Base-by-base conservation (phyloP, 1,284 basidiomycete genomes). In the Cutaneotrichosporon curvatum region DNA sequence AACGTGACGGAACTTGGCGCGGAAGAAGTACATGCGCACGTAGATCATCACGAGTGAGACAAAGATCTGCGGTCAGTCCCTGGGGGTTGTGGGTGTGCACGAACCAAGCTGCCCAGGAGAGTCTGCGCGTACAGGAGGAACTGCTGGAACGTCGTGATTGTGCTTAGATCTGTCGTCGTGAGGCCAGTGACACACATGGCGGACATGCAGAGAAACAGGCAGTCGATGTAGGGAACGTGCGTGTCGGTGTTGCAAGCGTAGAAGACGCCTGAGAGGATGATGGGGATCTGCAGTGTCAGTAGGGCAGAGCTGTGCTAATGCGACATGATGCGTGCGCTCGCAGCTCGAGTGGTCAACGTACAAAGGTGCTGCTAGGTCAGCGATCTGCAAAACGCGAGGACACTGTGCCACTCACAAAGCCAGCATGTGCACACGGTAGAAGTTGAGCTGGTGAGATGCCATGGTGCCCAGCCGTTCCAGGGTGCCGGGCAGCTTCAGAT, bases 1-100 rank as follows among this genome's bases (percentile, higher is more conserved):
- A 41, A 87, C 77, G 62, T 84, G 74, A 47, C 79, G 74, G 61
- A 88, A 87, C 59, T 81, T 82, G 57, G 75, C 77, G 2, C 81
- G 79, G 63, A 90, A 88, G 68, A 85, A 88, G 58, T 80, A 62
- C 57, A 63, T 60, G 42, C 72, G 57, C 16, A 73, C 70, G 16
- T 66, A 47, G 44, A 73, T 68, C 67, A 71, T 73, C 42, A 73
- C 50, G 40, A 73, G 56, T 15, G 68, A 70, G 30, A 73, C 69
- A 41, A 68, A 65, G 31, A 61, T 52, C 59, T 61, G 47, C 8
- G 4, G 43, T 45, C 25, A 48, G 44, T n/a, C n/a, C n/a, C n/a
- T n/a, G n/a, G n/a, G n/a, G n/a, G n/a, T n/a, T n/a, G n/a, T n/a
- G n/a, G n/a, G n/a, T n/a, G n/a, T 28, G 2, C n/a, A 65, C 70